Evolutionary conservation across 2,329 filamentous ascomycete genomes (phyloP).

Genomic region (Beauveria sp.): DNA sequence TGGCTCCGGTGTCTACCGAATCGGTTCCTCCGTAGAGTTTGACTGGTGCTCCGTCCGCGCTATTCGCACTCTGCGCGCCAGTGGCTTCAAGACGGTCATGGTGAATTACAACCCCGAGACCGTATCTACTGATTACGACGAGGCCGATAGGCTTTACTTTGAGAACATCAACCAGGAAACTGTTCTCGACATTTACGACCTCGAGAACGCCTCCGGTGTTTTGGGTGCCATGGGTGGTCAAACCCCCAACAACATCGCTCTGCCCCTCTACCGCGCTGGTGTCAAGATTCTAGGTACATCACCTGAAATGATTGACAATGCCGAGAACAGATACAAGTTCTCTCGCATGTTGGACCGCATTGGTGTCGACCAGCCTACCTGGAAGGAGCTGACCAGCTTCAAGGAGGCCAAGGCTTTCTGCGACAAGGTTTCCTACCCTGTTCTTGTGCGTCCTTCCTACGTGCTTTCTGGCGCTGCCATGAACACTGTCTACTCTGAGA

Average conservation of each 20-base stretch:
- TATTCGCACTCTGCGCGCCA: constrained; percentile 78
- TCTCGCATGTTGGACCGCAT: constrained; percentile 95
- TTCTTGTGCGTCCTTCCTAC: constrained; percentile 91
- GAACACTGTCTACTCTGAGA: constrained; percentile 97
- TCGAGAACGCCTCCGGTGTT: constrained; percentile 76
- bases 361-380: constrained; percentile 89
- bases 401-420: constrained; percentile 86
- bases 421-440: constrained; percentile 80
- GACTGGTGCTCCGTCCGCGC: constrained; percentile 98
- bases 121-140: constrained; percentile 84
- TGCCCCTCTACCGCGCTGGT: constrained; percentile 79
- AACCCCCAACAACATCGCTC: constrained; percentile 94
- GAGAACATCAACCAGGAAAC: constrained; percentile 91
- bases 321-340: constrained; percentile 98
- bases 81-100: constrained; percentile 92
- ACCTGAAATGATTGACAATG: constrained; percentile 96
- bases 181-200: constrained; percentile 85
- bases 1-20: constrained; percentile 91
- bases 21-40: constrained; percentile 96
- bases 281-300: constrained; percentile 93
- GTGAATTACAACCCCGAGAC: constrained; percentile 92
- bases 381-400: constrained; percentile 96
- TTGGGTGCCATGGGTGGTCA: constrained; percentile 96
- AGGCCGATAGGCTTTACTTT: constrained; percentile 91
- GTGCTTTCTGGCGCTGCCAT: constrained; percentile 95